Evolutionary conservation across 768 basidiomycete species (phyloP), one percentile per base, ranked within the genome.

Genomic region (Rhizopogon sp.): DNA sequence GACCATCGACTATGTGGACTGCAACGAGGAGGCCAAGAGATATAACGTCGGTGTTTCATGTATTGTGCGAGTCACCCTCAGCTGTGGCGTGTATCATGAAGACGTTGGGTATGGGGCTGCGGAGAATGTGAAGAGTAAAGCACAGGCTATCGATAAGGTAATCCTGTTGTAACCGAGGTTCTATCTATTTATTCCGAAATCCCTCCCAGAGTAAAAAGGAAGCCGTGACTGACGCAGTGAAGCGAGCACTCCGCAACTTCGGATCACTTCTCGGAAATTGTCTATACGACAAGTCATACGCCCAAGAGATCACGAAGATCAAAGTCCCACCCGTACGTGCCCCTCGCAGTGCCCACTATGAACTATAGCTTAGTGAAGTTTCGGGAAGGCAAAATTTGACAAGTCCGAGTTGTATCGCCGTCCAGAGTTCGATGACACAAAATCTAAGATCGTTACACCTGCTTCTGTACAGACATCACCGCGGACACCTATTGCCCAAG

Each of bases 221-320:
- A 67, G 95, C 97, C 1, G 87, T 98, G 0, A 99, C 97, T 0
- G 97, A 99, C 61, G 96, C 80, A 0, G 74, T 96, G 52, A 99
- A 99, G 70, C 85, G 96, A 33, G 84, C 93, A 1, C 77, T 99
- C 8, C 79, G 93, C 25, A 92, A 85, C 59, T 99, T 98, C 66
- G 97, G 97, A 40, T 97, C 95, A 66, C 74, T 98, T 2, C 77
- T 98, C 14, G 97, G 97, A 1, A 96, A 97, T 63, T 99, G 97
- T 70, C 72, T 98, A n/a, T 98, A 98, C 64, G 97, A 98, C 74
- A 97, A 96, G 72, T 70, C 79, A 6, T 98, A 93, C 68, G 80
- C 90, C 0, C 80, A 87, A 46, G 89, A 95, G 65, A 77, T 99
- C 8, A 74, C 81, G 40, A 96, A 95, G 72, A 87, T 98, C 60